Evolutionary conservation across 2,329 filamentous ascomycete species (phyloP).

Genomic region (Sphaerulina vaccinii): DNA sequence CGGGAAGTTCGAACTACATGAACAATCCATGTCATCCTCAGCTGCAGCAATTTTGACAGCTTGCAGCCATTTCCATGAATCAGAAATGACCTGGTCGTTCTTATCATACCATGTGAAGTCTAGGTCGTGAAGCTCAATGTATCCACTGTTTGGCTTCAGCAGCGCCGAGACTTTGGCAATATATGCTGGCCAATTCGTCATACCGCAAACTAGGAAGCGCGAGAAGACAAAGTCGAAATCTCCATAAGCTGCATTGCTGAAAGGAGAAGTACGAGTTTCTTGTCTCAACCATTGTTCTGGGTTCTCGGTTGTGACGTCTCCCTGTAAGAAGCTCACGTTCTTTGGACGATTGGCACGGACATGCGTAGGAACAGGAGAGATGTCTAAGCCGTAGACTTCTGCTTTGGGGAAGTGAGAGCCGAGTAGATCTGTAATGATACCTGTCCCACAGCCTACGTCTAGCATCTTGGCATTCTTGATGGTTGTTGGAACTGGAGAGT

Average conservation of each 20-base stretch:
- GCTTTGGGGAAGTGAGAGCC: conserved; percentile 25
- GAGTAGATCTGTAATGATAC: conserved; percentile 30
- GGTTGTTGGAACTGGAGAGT: conserved; percentile 20
- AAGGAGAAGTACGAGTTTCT: background rate
- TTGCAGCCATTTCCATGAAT: conserved; percentile 22
- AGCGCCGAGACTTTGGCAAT: conserved; percentile 12
- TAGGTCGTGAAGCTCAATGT: conserved; percentile 26
- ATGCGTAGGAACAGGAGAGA: conserved; percentile 28
- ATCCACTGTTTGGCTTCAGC: conserved; percentile 22
- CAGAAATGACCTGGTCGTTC: conserved; percentile 8
- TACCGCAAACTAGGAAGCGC: conserved; percentile 26
- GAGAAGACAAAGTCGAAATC: conserved; percentile 27
- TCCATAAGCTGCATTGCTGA: background rate
- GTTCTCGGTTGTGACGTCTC: conserved; percentile 13
- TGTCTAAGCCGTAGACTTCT: conserved; percentile 39
- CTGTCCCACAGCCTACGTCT: conserved; percentile 34
- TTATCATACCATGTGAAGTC: conserved; percentile 18
- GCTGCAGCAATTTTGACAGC: conserved; percentile 3
- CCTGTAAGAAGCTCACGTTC: conserved; percentile 18
- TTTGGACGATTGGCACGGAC: conserved; percentile 10
- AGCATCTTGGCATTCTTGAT: conserved; percentile 14
- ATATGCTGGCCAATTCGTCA: conserved; percentile 26
- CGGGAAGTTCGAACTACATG: background rate
- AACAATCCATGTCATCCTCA: conserved; percentile 7
- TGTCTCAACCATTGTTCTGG: background rate